These are phyloP conservation scores for Hypoxylon sp. DNA, from an alignment of 2,329 filamentous ascomycete species.

Conservation along the genomic window DNA sequence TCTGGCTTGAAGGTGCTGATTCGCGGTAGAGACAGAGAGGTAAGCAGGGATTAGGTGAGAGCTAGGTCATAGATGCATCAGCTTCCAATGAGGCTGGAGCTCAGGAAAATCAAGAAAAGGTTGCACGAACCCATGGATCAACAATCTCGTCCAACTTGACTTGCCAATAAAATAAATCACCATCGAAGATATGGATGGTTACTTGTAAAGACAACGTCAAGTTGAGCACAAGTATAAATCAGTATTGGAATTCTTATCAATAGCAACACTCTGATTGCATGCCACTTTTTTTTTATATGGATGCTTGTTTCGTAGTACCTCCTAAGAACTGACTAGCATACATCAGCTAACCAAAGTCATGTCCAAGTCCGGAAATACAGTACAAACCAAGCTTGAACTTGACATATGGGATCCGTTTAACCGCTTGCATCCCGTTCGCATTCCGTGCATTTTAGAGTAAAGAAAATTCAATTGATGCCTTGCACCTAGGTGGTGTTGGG, in stretches of 20 bases:
- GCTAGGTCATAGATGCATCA: conserved; percentile 28
- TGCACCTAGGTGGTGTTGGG: too few species aligned
- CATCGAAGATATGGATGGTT: not conserved
- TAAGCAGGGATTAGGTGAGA: conserved; percentile 16
- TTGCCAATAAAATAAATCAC: conserved; percentile 1
- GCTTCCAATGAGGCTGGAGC: conserved; percentile 26
- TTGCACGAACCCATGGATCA: conserved; percentile 3
- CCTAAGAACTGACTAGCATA: conserved; percentile 1
- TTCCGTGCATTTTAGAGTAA: conserved; percentile 13
- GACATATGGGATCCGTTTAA: conserved; percentile 20
- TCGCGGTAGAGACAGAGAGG: conserved; percentile 9
- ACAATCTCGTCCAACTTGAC: not conserved
- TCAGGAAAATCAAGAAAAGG: conserved; percentile 20
- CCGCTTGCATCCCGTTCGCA: conserved; percentile 38
- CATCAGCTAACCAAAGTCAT: conserved; percentile 17
- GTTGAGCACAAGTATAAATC: not conserved
- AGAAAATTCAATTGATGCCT: conserved; percentile 5
- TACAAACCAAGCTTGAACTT: not conserved
- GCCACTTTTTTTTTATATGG: not conserved
- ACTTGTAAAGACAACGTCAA: conserved; percentile 2
- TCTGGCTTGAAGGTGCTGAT: conserved; percentile 12
- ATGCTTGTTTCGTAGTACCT: conserved; percentile 1
- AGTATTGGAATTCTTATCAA: conserved; percentile 10
- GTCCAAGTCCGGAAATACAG: conserved; percentile 30
- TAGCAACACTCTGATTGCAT: conserved; percentile 16